phyloP scores from a whole-genome alignment of 805 yeast genomes.

The Starmerella vaccinii region DNA sequence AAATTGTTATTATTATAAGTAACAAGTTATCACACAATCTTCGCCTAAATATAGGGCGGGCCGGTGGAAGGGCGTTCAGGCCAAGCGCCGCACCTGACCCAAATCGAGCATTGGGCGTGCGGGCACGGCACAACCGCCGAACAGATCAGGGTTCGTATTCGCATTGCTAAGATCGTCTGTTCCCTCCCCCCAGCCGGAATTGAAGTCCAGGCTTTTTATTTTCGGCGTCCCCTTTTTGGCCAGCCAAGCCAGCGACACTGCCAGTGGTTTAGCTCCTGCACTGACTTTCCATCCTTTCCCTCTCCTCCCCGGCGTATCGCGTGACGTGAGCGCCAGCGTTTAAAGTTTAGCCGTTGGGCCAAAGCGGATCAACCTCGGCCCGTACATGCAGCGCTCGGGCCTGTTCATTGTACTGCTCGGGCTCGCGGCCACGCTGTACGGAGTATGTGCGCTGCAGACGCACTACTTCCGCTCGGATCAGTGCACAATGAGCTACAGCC shows the following conservation, averaged over 20 bases:
- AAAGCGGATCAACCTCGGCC: neutral
- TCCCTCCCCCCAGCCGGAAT: too few species aligned
- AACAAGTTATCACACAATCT: too few species aligned
- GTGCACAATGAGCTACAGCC: slow-evolving; percentile 23
- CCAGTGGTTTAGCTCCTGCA: too few species aligned
- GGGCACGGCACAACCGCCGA: too few species aligned
- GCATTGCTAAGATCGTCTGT: too few species aligned
- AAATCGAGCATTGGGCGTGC: too few species aligned
- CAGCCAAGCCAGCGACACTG: too few species aligned
- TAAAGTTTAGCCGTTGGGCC: neutral
- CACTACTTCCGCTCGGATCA: slow-evolving; percentile 16
- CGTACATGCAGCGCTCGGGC: neutral
- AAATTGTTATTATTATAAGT: neutral
- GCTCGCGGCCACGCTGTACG: neutral
- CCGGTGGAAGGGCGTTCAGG: neutral
- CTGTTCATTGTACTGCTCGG: neutral
- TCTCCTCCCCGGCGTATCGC: slow-evolving; percentile 3
- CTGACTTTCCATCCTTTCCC: too few species aligned
- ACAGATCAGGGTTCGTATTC: too few species aligned
- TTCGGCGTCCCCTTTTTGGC: too few species aligned
- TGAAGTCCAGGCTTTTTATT: too few species aligned
- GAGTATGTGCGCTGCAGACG: neutral
- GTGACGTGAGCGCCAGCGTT: neutral
- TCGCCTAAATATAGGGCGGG: neutral
- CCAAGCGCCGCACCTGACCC: neutral